Base-by-base conservation (phyloP, 2,329 filamentous ascomycete species). In the Ophiostoma australiae region DNA sequence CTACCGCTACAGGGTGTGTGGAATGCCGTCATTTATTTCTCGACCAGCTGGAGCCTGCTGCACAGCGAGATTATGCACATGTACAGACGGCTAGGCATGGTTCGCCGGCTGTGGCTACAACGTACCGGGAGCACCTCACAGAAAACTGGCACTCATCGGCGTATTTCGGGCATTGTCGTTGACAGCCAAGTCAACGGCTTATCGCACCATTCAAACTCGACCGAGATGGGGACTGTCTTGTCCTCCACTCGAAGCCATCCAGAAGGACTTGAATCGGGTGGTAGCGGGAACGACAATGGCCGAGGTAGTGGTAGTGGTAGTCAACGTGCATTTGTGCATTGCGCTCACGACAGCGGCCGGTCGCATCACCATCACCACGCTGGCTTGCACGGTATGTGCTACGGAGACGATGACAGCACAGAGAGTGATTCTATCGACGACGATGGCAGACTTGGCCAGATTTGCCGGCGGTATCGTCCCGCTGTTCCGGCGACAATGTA, bases 1-100 rank as follows among this genome's bases (percentile, higher is more conserved):
- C 82, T 94, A 4, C 91, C 92, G 0, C 82, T 93, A 1, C 92
- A 94, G 78, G 92, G 92, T 0, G 86, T 93, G 41, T 94, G 91
- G 91, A 94, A 94, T 77, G 86, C 88, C 39, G 81, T 92, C 69
- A 92, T 95, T 71, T 94, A 93, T 79, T 86, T 91, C 72, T 85
- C 86, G 5, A 91, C 90, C 1, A 91, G 84, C 74, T 84, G 82
- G 80, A 68, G 31, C 0, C 74, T 80, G 61, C 80, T 83, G 20
- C 71, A 48, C 6, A 77, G 77, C 10, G 78, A 80, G 74, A 44
- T 74, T 3, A 20, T 27, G 39, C 71, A 37, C 20, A 35, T 39
- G 11, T 66, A 39, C 13, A 11, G 35, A 8, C 7, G 63, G 13
- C 41, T 35, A 39, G 20, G 35, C 20, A 27, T 35, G 63, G 35